These are phyloP conservation scores for Ophiocordyceps sinensis DNA, from an alignment of 2,329 filamentous ascomycete species.

Conservation along the genomic window DNA sequence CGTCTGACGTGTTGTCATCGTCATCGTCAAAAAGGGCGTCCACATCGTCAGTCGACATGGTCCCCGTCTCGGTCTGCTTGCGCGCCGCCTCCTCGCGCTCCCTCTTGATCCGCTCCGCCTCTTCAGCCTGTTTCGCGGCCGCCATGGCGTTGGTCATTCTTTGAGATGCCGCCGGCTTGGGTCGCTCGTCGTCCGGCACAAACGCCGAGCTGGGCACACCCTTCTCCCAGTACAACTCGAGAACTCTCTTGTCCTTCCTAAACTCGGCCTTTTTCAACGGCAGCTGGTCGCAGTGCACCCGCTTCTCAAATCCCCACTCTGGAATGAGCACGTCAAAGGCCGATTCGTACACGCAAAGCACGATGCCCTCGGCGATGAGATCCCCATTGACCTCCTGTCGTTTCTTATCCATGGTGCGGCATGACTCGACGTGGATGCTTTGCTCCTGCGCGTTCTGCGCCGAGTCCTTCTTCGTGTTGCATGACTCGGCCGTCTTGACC, in stretches of 20 bases:
- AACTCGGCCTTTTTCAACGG: conserved; percentile 99
- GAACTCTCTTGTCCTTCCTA: conserved; percentile 83
- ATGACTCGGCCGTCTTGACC: conserved; percentile 84
- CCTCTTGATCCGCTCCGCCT: conserved; percentile 65
- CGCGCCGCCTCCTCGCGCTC: conserved; percentile 84
- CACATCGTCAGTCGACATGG: conserved; percentile 82
- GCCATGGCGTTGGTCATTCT: conserved; percentile 62
- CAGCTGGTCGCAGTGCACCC: conserved; percentile 95
- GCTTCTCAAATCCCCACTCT: conserved; percentile 97
- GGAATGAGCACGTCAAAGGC: conserved; percentile 97
- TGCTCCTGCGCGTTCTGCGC: conserved; percentile 96
- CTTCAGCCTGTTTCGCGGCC: conserved; percentile 67
- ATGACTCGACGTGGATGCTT: conserved; percentile 96
- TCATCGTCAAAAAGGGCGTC: conserved; percentile 96
- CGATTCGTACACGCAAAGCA: conserved; percentile 94
- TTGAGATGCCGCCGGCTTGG: conserved; percentile 63
- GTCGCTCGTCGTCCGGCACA: conserved; percentile 90
- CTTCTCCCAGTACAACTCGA: conserved; percentile 99
- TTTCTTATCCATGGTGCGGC: conserved; percentile 88
- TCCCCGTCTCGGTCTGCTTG: conserved; percentile 88
- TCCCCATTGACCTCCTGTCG: conserved; percentile 78
- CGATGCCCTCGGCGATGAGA: conserved; percentile 87
- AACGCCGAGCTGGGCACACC: conserved; percentile 92
- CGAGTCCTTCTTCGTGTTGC: conserved; percentile 98
- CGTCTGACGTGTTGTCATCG: conserved; percentile 73